These are phyloP conservation scores for Cladosporium sp. DNA, from an alignment of 2,329 filamentous ascomycete genomes.

Conservation along the genomic window DNA sequence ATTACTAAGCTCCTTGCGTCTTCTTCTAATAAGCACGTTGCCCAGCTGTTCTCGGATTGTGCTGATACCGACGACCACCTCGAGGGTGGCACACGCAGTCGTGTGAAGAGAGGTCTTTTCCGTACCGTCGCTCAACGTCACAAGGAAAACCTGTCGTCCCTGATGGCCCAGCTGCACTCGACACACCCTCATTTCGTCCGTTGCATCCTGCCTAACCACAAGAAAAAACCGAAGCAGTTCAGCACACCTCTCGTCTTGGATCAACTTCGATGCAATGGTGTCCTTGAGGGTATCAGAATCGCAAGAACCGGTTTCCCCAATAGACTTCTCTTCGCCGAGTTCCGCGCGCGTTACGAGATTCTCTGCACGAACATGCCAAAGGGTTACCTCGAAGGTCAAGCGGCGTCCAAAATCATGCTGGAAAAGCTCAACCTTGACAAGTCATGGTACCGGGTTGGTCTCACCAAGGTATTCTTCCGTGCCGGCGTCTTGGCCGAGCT, in stretches of 20 bases:
- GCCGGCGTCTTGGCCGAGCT: conserved; percentile 94
- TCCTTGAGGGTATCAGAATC: conserved; percentile 97
- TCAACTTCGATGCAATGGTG: conserved; percentile 97
- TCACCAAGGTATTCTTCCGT: conserved; percentile 98
- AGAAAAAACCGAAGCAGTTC: conserved; percentile 92
- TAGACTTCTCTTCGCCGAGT: conserved; percentile 86
- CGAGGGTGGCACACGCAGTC: conserved; percentile 65
- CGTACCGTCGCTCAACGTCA: conserved; percentile 94
- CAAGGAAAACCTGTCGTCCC: conserved; percentile 95
- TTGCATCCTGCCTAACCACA: conserved; percentile 97
- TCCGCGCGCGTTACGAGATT: conserved; percentile 93
- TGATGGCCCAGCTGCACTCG: conserved; percentile 92
- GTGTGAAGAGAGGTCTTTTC: conserved; percentile 97
- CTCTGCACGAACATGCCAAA: conserved; percentile 86
- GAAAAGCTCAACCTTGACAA: conserved; percentile 84
- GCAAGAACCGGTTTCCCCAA: conserved; percentile 97
- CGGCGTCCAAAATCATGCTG: conserved; percentile 80
- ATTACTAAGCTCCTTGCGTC: conserved; percentile 82
- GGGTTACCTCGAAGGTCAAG: conserved; percentile 88
- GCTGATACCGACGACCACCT: conserved; percentile 75
- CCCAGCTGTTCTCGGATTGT: conserved; percentile 84
- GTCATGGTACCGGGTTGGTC: conserved; percentile 84
- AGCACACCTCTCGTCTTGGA: conserved; percentile 90
- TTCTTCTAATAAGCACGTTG: conserved; percentile 81
- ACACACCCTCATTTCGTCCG: conserved; percentile 98